Conservation (phyloP, 2,329 filamentous ascomycete genomes). For the Talaromyces sp. region DNA sequence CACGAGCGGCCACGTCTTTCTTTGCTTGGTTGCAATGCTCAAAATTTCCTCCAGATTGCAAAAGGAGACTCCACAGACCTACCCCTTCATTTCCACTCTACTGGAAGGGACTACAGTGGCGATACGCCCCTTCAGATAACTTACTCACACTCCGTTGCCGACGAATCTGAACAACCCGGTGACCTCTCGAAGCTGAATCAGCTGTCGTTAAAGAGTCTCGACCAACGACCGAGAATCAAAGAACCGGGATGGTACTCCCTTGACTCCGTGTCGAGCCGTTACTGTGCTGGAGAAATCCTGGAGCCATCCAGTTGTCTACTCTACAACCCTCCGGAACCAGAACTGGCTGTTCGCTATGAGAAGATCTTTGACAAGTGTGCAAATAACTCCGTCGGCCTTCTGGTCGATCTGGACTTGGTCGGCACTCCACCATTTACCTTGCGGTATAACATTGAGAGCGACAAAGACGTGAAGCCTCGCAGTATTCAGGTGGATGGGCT, state of each 20-base stretch:
- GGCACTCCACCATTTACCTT: conserved; percentile 90
- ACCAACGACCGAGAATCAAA: conserved; percentile 62
- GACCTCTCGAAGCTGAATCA: conserved; percentile 53
- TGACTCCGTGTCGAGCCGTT: conserved; percentile 69
- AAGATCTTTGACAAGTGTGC: conserved; percentile 93
- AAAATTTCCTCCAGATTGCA: conserved; percentile 75
- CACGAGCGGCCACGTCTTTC: conserved; percentile 75
- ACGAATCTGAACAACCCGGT: conserved; percentile 62
- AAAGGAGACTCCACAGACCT: conserved; percentile 63
- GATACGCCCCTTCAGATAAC: conserved; percentile 66
- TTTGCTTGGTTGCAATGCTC: conserved; percentile 69
- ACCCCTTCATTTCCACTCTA: conserved; percentile 64
- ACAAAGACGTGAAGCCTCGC: conserved; percentile 50
- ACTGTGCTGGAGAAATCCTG: conserved; percentile 79
- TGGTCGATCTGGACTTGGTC: conserved; percentile 81
- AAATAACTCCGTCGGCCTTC: conserved; percentile 83
- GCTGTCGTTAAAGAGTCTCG: conserved; percentile 51
- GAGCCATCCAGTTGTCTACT: conserved; percentile 93
- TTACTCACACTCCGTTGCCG: conserved; percentile 76
- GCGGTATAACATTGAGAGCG: conserved; percentile 64
- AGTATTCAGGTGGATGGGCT: conserved; percentile 60
- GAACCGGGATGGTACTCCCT: conserved; percentile 82
- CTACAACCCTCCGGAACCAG: conserved; percentile 83
- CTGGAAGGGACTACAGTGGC: conserved; percentile 50
- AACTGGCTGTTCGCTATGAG: conserved; percentile 65